Conservation (phyloP, 1,284 basidiomycete genomes). For the Cryptococcus sp. region DNA sequence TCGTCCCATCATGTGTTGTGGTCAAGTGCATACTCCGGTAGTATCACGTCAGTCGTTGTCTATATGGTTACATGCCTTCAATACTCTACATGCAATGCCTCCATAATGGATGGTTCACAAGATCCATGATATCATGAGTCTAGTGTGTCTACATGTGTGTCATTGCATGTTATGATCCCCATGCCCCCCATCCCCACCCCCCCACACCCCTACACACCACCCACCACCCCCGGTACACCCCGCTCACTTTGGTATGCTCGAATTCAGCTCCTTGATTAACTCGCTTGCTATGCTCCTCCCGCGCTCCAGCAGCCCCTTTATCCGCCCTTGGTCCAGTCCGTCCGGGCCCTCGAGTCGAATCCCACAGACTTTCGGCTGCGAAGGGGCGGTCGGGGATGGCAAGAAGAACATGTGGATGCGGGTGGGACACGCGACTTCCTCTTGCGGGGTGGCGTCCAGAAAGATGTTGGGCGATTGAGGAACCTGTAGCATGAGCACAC, state of each 20-base stretch:
- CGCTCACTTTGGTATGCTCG: slow-evolving; percentile 11
- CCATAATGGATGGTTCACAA: neutral
- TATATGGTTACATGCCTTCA: neutral
- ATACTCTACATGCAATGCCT: neutral
- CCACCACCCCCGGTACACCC: no score
- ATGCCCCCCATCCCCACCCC: neutral
- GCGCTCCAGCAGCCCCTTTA: slow-evolving; percentile 33
- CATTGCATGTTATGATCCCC: neutral
- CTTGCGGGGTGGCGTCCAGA: slow-evolving; percentile 44
- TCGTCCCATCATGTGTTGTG: neutral
- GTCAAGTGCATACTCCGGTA: neutral
- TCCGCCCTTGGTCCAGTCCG: slow-evolving; percentile 28
- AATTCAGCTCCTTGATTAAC: slow-evolving; percentile 25
- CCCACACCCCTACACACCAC: no score
- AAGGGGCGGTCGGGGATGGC: neutral
- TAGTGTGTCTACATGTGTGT: neutral
- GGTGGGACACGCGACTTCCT: slow-evolving; percentile 47
- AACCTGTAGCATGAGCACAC: slow-evolving; percentile 19
- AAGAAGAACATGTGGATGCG: slow-evolving; percentile 42
- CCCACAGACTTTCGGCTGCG: slow-evolving; percentile 40
- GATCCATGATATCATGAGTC: neutral
- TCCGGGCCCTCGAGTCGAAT: slow-evolving; percentile 43
- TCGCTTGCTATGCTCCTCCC: slow-evolving; percentile 24
- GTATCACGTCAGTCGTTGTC: neutral
- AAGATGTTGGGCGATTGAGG: slow-evolving; percentile 33